Conservation (phyloP, 1,284 basidiomycete species). For the Rhodotorula sp. region DNA sequence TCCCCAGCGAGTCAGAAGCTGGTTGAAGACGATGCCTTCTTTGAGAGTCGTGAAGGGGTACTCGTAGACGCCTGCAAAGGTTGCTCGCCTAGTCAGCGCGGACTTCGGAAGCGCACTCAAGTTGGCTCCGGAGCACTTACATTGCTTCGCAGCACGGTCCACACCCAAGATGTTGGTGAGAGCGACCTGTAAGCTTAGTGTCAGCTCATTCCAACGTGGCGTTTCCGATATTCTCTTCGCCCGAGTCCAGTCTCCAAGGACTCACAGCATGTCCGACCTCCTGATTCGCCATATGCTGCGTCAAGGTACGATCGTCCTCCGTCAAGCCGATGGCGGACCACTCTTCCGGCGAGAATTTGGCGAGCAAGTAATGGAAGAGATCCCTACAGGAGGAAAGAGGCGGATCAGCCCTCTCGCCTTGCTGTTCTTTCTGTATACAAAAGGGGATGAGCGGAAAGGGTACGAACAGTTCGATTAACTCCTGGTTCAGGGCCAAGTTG, state of each 20-base stretch:
- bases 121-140: neutral
- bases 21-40: constrained; percentile 64
- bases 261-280: constrained; percentile 58
- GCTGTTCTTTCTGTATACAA: neutral
- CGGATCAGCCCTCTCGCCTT: neutral
- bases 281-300: constrained; percentile 58
- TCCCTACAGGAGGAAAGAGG: neutral
- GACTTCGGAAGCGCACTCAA: too few relatives aligned
- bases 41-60: constrained; percentile 62
- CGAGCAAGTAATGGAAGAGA: constrained; percentile 62
- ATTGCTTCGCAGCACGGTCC: constrained; percentile 39
- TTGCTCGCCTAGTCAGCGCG: neutral
- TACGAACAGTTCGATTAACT: constrained; percentile 48
- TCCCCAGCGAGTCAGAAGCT: constrained; percentile 60
- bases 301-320: constrained; percentile 58
- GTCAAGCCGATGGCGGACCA: constrained; percentile 54
- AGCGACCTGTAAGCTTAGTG: constrained; percentile 41
- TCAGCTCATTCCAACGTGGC: too few relatives aligned
- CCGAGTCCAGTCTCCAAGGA: neutral
- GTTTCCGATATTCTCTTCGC: too few relatives aligned
- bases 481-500: constrained; percentile 42
- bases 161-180: constrained; percentile 51
- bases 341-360: constrained; percentile 51
- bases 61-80: neutral
- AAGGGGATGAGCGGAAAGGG: neutral